phyloP scores from a whole-genome alignment of 306 rosid species.

The Erythrophleum fordii region DNA sequence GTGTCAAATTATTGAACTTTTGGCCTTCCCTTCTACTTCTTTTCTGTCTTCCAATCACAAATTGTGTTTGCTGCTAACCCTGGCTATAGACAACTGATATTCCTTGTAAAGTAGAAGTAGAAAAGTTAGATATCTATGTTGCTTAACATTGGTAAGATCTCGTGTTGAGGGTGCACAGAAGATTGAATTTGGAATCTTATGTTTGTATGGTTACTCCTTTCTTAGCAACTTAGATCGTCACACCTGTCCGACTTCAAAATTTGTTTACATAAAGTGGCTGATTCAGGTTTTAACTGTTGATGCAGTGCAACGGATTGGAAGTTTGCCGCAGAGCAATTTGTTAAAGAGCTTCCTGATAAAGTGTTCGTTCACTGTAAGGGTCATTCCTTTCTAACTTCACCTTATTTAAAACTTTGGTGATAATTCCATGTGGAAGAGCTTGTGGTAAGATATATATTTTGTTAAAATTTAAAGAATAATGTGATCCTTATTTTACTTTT shows the following conservation, averaged over 20 bases:
- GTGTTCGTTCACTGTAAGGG: conserved; percentile 89
- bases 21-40: not conserved
- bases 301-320: conserved; percentile 91
- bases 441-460: conserved; percentile 6
- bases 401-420: conserved; percentile 14
- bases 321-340: conserved; percentile 88
- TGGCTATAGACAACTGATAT: not conserved
- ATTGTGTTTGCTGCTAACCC: not conserved
- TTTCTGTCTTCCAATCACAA: not conserved
- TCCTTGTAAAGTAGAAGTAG: not conserved
- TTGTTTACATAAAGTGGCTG: conserved; percentile 18
- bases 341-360: conserved; percentile 73
- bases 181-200: conserved; percentile 2
- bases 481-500: not conserved
- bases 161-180: not conserved
- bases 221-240: not conserved
- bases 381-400: conserved; percentile 9
- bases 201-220: not conserved
- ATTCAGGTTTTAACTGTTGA: conserved; percentile 35
- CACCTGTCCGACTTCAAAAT: not conserved
- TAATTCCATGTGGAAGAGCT: conserved; percentile 13
- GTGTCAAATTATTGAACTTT: not conserved
- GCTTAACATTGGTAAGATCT: not conserved
- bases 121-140: not conserved
- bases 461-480: not conserved